phyloP scores from a whole-genome alignment of 768 basidiomycete species.

The Tremella mesenterica region DNA sequence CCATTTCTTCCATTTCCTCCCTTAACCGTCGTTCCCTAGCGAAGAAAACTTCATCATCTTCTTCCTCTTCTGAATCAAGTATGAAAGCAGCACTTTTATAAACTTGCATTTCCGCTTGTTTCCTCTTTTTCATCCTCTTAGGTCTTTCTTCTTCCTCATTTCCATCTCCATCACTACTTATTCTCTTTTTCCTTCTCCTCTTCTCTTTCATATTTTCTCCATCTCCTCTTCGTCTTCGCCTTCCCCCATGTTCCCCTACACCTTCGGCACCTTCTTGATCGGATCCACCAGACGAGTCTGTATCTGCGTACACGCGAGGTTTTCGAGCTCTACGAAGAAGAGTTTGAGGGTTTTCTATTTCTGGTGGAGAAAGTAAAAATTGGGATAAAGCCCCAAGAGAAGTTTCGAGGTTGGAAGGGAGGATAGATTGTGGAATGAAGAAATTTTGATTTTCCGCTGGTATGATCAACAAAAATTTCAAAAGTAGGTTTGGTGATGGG shows the following conservation, averaged over 20 bases:
- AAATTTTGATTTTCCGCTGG: conserved; percentile 50
- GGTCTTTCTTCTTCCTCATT: conserved; percentile 19
- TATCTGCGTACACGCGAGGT: conserved; percentile 47
- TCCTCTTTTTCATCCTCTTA: conserved; percentile 41
- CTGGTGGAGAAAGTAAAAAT: conserved; percentile 70
- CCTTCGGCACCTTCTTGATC: conserved; percentile 11
- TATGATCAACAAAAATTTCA: conserved; percentile 11
- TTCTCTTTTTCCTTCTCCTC: too few species aligned
- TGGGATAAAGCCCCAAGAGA: conserved; percentile 69
- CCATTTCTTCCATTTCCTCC: conserved; percentile 29
- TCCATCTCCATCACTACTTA: conserved; percentile 45
- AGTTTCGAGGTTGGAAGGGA: conserved; percentile 59
- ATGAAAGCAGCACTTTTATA: conserved; percentile 89
- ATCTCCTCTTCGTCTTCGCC: conserved; percentile 44
- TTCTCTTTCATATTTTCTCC: too few species aligned
- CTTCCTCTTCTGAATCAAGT: conserved; percentile 82
- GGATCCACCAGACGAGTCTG: conserved; percentile 5
- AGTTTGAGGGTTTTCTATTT: conserved; percentile 59
- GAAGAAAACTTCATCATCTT: conserved; percentile 62
- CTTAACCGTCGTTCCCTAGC: conserved; percentile 52
- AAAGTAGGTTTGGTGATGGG: too few species aligned
- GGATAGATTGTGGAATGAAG: conserved; percentile 67
- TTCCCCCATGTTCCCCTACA: too few species aligned
- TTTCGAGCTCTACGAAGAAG: conserved; percentile 57
- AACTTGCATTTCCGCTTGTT: conserved; percentile 59